Evolutionary conservation across 2,329 filamentous ascomycete species (phyloP), one percentile per base, ranked within the genome.

Genomic region (Talaromyces sp.): DNA sequence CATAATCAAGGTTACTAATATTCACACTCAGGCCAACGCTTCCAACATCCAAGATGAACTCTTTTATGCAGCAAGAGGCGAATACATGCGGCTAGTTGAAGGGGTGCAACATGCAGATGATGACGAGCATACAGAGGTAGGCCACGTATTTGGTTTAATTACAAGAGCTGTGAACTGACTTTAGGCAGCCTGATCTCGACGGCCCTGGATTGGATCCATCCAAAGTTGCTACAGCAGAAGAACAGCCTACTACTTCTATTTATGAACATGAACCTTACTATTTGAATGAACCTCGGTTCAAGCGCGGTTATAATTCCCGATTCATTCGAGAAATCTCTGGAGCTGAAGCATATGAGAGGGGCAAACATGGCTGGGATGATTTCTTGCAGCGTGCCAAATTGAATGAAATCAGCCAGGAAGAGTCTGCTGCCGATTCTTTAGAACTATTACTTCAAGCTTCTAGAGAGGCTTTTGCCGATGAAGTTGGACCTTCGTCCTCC

Each of bases 331-430:
- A 68, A 5, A 70, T 67, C 28, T 61, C 67, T 17, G 73, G 73
- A 7, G 69, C 73, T 4, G 65, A 67, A 22, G 64, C 67, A 1
- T 73, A 70, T 56, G 69, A 72, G 19, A 70, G 69, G 40, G 74
- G 69, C 40, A 61, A 62, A n/a, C 62, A 66, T 43, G 68, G 67
- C 51, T 76, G 73, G 73, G 73, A 75, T 13, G 71, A 75, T 58
- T 76, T 77, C 31, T 63, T 73, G 22, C 71, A 71, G 58, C 69
- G 73, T 17, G 73, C 69, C 37, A 71, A 71, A 62, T 70, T 76
- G 63, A 70, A 71, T 56, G 71, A 73, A 33, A 66, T 75, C 54
- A 63, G 67, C 53, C 64, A 71, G 35, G 64, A 64, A 28, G 63
- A 65, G 28, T 53, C 61, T 6, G 64, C 60, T 33, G 63, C 57